These are phyloP conservation scores for Borealophlyctis nickersoniae DNA, from an alignment of 192 early-diverging fungal species.

Conservation along the genomic window DNA sequence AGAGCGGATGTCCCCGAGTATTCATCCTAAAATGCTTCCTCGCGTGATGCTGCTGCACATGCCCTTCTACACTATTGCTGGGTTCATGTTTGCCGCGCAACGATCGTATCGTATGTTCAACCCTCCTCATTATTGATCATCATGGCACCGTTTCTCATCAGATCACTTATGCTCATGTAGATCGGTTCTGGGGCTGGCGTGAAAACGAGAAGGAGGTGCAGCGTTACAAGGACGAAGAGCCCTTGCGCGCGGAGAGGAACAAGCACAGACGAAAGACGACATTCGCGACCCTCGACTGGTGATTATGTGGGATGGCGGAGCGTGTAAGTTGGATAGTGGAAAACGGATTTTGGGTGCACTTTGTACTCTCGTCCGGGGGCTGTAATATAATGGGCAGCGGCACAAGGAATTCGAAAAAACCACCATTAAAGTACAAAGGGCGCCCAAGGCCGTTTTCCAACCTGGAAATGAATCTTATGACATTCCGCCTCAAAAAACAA, in stretches of 20 bases:
- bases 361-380: too few relatives aligned
- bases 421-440: too few relatives aligned
- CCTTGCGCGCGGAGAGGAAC: constrained; percentile 6
- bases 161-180: constrained; percentile 32
- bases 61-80: constrained; percentile 57
- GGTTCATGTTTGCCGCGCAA: constrained; percentile 78
- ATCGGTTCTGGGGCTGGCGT: constrained; percentile 87
- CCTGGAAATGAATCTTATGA: too few relatives aligned
- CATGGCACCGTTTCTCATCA: background rate
- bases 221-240: constrained; percentile 39
- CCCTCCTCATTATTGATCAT: constrained; percentile 8
- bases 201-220: constrained; percentile 83
- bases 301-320: too few relatives aligned
- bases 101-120: constrained; percentile 63
- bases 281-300: too few relatives aligned
- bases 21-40: constrained; percentile 45
- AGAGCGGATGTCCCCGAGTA: constrained; percentile 43
- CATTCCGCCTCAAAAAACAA: too few relatives aligned
- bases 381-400: too few relatives aligned
- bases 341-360: too few relatives aligned
- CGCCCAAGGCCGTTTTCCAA: too few relatives aligned
- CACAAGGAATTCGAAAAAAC: too few relatives aligned
- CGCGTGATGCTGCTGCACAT: constrained; percentile 47
- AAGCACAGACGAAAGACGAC: background rate
- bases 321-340: too few relatives aligned